Percentiles rank a stretch among this genome's conserved stretches.
These are phyloP conservation scores for Penicillium nucicola DNA, from an alignment of 495 filamentous ascomycete species.

Conservation along the genomic window DNA sequence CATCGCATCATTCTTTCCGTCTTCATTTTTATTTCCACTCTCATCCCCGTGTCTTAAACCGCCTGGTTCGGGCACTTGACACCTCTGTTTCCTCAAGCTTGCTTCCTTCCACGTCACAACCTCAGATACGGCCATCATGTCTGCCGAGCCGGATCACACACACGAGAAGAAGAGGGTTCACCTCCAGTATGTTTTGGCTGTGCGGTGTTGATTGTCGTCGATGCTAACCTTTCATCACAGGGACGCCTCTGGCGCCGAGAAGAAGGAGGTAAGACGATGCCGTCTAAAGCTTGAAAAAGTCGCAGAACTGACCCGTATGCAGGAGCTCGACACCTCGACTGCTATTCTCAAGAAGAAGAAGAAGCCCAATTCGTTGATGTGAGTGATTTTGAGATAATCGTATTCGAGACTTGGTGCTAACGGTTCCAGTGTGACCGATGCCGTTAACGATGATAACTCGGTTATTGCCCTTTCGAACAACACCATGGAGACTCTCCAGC, in stretches of 20 bases:
- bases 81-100: slow-evolving; percentile 18
- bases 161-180: slow-evolving; percentile 84
- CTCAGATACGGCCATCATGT: slow-evolving; percentile 27
- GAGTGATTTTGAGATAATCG: slow-evolving; percentile 31
- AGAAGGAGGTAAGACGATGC: slow-evolving; percentile 66
- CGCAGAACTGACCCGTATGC: slow-evolving; percentile 28
- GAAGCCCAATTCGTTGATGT: slow-evolving; percentile 99
- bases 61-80: slow-evolving; percentile 17
- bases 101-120: slow-evolving; percentile 22
- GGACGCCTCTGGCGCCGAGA: slow-evolving; percentile 85
- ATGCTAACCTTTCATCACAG: slow-evolving; percentile 49
- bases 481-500: slow-evolving; percentile 96
- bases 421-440: slow-evolving; percentile 81
- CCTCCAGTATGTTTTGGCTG: slow-evolving; percentile 63
- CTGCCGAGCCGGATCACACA: slow-evolving; percentile 66
- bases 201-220: slow-evolving; percentile 6
- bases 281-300: slow-evolving; percentile 1
- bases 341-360: slow-evolving; percentile 99
- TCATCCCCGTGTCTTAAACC: background rate
- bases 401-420: slow-evolving; percentile 29
- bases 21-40: slow-evolving; percentile 5
- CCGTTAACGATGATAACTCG: slow-evolving; percentile 98
- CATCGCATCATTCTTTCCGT: slow-evolving; percentile 11
- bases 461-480: slow-evolving; percentile 97
- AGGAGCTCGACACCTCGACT: slow-evolving; percentile 92